Conservation (phyloP, 805 yeast species). For the Vanderwaltozyma yarrowii region DNA sequence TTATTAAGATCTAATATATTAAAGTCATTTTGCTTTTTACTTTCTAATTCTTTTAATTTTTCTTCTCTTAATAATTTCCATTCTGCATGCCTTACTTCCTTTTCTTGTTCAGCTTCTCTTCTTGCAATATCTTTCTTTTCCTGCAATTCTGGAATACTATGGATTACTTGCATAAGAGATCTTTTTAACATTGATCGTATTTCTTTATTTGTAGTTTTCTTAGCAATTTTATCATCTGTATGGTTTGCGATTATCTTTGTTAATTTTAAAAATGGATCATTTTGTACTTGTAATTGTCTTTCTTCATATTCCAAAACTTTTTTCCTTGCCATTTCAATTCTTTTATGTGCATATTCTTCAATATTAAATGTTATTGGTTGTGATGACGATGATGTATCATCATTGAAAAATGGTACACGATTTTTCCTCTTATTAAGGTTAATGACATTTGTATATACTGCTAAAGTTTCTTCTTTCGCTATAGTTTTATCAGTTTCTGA, state of each 20-base stretch:
- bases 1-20: conserved; percentile 18
- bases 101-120: conserved; percentile 27
- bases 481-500: conserved; percentile 4
- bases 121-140: conserved; percentile 15
- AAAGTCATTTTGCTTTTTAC: background rate
- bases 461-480: conserved; percentile 10
- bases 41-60: conserved; percentile 15
- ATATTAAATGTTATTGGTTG: conserved; percentile 38
- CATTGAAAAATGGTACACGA: background rate
- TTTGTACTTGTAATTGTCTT: conserved; percentile 10
- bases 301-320: conserved; percentile 22
- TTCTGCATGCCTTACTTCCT: conserved; percentile 13
- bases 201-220: conserved; percentile 5
- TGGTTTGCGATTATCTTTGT: conserved; percentile 4
- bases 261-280: conserved; percentile 22
- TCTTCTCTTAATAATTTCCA: conserved; percentile 22
- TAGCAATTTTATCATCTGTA: conserved; percentile 5
- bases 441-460: conserved; percentile 4
- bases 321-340: conserved; percentile 32
- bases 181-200: conserved; percentile 7
- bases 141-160: conserved; percentile 9
- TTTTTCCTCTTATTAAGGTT: conserved; percentile 3
- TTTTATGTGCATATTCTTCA: conserved; percentile 42
- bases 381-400: background rate
- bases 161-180: conserved; percentile 12